These are phyloP conservation scores for Camellia granthamiana DNA, from an alignment of 148 eudicot genomes.

Conservation along the genomic window DNA sequence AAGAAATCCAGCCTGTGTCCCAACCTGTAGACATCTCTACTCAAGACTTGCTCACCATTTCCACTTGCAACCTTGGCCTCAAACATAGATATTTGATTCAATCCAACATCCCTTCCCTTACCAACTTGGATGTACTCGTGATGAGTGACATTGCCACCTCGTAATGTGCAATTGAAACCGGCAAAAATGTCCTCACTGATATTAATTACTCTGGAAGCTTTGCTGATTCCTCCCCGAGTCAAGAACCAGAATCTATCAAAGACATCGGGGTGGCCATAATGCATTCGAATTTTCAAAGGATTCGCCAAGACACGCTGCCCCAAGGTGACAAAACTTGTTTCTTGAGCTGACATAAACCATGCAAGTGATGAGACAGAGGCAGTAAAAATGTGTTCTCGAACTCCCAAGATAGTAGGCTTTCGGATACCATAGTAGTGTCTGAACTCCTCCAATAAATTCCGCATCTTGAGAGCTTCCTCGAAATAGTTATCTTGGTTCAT, in stretches of 20 bases:
- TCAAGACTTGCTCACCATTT: conserved; percentile 47
- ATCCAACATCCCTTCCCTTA: conserved; percentile 59
- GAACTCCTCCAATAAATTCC: conserved; percentile 78
- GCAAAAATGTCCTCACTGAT: conserved; percentile 64
- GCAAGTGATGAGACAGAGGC: conserved; percentile 88
- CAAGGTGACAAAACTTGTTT: conserved; percentile 82
- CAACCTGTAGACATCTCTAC: conserved; percentile 61
- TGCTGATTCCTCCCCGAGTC: conserved; percentile 76
- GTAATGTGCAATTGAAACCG: conserved; percentile 54
- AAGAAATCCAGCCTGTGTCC: conserved; percentile 86
- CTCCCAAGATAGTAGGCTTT: conserved; percentile 85
- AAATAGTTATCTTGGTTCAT: conserved; percentile 94
- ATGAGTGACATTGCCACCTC: conserved; percentile 62
- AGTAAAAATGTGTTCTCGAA: conserved; percentile 81
- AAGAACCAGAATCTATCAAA: conserved; percentile 84
- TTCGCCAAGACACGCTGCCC: conserved; percentile 88
- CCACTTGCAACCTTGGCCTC: conserved; percentile 54
- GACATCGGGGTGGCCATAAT: conserved; percentile 95
- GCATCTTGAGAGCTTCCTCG: conserved; percentile 85
- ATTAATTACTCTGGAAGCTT: conserved; percentile 54
- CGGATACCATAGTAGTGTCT: conserved; percentile 54
- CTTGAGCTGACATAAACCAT: conserved; percentile 91
- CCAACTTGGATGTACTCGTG: conserved; percentile 70
- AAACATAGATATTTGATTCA: conserved; percentile 51
- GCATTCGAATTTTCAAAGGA: conserved; percentile 80